Evolutionary conservation across 2,329 filamentous ascomycete genomes (phyloP), one percentile per base, ranked within the genome.

Genomic region (Clonostachys rhizophaga): DNA sequence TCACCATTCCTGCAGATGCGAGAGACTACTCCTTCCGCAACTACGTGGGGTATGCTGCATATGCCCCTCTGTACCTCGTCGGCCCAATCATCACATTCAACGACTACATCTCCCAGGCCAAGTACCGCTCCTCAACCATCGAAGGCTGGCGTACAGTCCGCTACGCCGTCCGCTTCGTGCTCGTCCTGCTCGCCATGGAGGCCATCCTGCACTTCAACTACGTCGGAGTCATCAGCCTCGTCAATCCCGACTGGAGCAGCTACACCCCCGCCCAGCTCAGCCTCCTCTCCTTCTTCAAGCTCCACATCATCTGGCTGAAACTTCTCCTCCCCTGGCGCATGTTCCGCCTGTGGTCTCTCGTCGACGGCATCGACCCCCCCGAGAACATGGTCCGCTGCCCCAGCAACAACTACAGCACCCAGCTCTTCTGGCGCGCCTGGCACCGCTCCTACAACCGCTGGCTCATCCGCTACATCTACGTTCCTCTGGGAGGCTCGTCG

Each of bases 371-470:
- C 55, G 94, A 99, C 61, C 90, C 94, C 0, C 92, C 94, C 0
- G 94, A 99, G 70, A 99, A 99, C 70, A 96, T 99, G 90, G 81
- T 96, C 47, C 88, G 94, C 55, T 99, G 95, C 68, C 90, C 96
- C 69, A 91, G 85, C 60, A 84, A 99, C 72, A 97, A 97, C 66
- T 96, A 91, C 72, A 91, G 87, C 53, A 87, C 90, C 0, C 78
- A 91, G 39, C 84, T 86, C 17, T 99, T 99, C 71, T 99, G 94
- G 94, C 88, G 94, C 52, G 85, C 84, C 34, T 99, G 95, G 95
- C 94, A 99, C 68, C 85, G 91, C 45, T 90, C 84, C 53, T 97
- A 89, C 74, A 97, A 97, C 70, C 86, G 91, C 55, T 99, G 91
- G 91, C 79, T 94, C 48, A 78, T 97, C 44, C 84, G 94, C 20